Conservation (phyloP, 345 rosid species). For the Draba incana region DNA sequence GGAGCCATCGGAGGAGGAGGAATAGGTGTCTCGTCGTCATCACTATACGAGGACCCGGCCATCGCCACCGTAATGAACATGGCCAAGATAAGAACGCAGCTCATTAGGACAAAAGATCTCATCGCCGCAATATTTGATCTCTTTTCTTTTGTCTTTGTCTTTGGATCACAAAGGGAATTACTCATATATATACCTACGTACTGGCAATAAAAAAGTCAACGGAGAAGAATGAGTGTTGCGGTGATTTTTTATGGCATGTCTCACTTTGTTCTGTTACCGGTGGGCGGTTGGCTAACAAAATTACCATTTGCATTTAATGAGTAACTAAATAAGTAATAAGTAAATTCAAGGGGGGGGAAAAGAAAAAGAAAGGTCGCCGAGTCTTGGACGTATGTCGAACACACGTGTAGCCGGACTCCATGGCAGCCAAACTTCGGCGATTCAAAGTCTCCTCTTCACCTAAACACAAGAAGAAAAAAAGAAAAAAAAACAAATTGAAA, state of each 20-base stretch:
- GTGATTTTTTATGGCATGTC: neutral
- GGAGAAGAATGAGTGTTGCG: neutral
- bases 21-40: neutral
- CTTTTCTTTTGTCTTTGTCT: neutral
- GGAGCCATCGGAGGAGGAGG: conserved; percentile 27
- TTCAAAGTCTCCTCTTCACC: conserved; percentile 4
- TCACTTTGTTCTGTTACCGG: neutral
- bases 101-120: neutral
- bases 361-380: neutral
- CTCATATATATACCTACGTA: neutral
- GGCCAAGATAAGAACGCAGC: conserved; percentile 3
- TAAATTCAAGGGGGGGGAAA: too few relatives aligned
- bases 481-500: neutral
- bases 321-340: too few relatives aligned
- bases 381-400: neutral
- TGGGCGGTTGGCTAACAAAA: neutral
- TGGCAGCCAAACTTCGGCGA: conserved; percentile 19
- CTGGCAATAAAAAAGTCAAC: conserved; percentile 4
- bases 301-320: too few relatives aligned
- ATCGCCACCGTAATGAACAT: conserved; percentile 4
- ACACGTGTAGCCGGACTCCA: conserved; percentile 36
- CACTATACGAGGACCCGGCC: conserved; percentile 6
- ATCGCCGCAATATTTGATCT: conserved; percentile 11
- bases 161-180: neutral
- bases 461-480: neutral